These are phyloP conservation scores for Trametes pubescens DNA, from an alignment of 1,284 basidiomycete genomes.

Conservation along the genomic window DNA sequence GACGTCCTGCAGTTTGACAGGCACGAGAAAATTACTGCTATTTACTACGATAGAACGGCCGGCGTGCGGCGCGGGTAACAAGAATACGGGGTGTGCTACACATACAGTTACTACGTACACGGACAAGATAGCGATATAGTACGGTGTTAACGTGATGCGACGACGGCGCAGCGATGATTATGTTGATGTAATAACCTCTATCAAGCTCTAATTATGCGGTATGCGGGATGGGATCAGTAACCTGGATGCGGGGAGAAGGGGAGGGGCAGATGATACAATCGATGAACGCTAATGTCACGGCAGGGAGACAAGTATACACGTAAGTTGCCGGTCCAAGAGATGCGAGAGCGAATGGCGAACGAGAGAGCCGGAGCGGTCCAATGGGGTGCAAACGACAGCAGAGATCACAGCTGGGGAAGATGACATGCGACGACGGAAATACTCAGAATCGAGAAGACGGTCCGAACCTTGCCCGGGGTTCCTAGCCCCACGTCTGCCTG, in stretches of 20 bases:
- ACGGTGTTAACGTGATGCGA: conserved; percentile 28
- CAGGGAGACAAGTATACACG: conserved; percentile 24
- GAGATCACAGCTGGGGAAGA: conserved; percentile 24
- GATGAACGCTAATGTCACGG: conserved; percentile 26
- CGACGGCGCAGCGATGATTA: conserved; percentile 21
- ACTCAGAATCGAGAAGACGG: conserved; percentile 26
- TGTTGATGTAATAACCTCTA: conserved; percentile 32
- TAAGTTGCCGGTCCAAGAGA: conserved; percentile 35
- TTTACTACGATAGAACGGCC: conserved; percentile 16
- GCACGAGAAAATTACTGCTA: conserved; percentile 25
- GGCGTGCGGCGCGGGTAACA: conserved; percentile 21
- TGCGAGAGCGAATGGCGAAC: conserved; percentile 25
- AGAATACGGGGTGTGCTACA: conserved; percentile 25
- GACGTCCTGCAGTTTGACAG: conserved; percentile 24
- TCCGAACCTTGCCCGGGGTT: conserved; percentile 29
- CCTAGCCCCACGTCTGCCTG: conserved; percentile 19
- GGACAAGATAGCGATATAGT: conserved; percentile 29
- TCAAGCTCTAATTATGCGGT: conserved; percentile 30
- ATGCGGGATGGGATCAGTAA: conserved; percentile 27
- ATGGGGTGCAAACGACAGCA: conserved; percentile 30
- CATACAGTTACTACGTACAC: conserved; percentile 32
- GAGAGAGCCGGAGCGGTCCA: conserved; percentile 27
- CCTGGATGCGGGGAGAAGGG: conserved; percentile 19
- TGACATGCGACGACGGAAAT: conserved; percentile 27
- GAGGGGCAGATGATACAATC: conserved; percentile 22